A percentile compares a stretch with the other conserved stretches of the same genome.
phyloP scores from a whole-genome alignment of 148 eudicot genomes.

The Bassia scoparia region DNA sequence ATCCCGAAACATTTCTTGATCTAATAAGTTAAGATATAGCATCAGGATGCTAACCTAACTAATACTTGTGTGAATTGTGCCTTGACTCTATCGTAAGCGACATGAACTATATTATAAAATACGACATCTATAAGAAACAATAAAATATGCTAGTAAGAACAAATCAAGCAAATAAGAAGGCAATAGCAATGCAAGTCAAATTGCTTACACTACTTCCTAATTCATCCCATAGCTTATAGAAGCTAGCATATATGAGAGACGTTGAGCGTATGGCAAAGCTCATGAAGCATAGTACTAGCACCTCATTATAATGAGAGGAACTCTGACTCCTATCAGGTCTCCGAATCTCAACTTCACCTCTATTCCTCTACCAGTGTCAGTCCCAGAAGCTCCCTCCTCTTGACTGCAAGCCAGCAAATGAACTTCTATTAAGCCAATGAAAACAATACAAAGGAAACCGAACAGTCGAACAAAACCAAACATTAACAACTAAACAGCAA shows the following conservation, averaged over 20 bases:
- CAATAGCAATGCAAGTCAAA: too few relatives aligned
- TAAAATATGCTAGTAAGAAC: too few relatives aligned
- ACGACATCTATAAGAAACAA: too few relatives aligned
- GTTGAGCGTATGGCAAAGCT: slow-evolving; percentile 80
- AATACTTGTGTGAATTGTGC: too few relatives aligned
- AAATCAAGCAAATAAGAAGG: too few relatives aligned
- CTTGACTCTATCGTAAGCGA: too few relatives aligned
- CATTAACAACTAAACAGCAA: neutral
- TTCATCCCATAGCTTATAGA: slow-evolving; percentile 98
- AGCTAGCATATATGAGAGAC: slow-evolving; percentile 90
- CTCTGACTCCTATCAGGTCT: slow-evolving; percentile 64
- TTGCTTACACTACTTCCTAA: slow-evolving; percentile 53
- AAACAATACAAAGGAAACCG: neutral
- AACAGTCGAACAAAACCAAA: neutral
- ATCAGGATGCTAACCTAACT: too few relatives aligned
- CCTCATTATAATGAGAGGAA: slow-evolving; percentile 62
- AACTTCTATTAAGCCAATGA: neutral
- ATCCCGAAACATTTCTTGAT: too few relatives aligned
- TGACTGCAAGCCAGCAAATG: slow-evolving; percentile 47
- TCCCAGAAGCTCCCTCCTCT: slow-evolving; percentile 60
- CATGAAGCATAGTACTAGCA: slow-evolving; percentile 95
- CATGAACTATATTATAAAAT: too few relatives aligned
- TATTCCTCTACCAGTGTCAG: slow-evolving; percentile 69
- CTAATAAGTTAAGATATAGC: too few relatives aligned
- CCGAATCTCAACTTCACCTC: slow-evolving; percentile 81